Conservation (phyloP, 108 stramenopile genomes). For the Pseudonitzschia delicatissima region DNA sequence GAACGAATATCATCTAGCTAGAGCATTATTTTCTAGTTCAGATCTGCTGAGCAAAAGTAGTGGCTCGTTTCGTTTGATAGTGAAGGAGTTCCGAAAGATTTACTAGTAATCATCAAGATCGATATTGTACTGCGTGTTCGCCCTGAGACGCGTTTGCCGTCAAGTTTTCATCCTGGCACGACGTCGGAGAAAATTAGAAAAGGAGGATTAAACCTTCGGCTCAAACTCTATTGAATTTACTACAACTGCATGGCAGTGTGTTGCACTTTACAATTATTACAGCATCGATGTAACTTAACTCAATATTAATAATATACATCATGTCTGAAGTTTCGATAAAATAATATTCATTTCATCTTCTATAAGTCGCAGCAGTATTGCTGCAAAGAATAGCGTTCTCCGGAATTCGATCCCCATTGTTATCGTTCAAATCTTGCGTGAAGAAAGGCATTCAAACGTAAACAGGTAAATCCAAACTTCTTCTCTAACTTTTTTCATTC, state of each 20-base stretch:
- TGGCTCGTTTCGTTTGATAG: background rate
- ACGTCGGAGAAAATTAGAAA: background rate
- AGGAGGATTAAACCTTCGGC: background rate
- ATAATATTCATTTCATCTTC: constrained; percentile 4
- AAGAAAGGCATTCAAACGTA: too few relatives aligned
- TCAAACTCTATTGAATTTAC: background rate
- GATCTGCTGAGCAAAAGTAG: too few relatives aligned
- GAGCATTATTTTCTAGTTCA: too few relatives aligned
- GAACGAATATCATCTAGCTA: too few relatives aligned
- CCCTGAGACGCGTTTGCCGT: background rate
- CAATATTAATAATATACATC: constrained; percentile 9
- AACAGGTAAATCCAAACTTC: too few relatives aligned
- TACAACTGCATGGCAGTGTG: background rate
- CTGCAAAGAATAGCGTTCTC: background rate
- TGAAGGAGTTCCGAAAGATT: background rate
- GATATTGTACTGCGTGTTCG: too few relatives aligned
- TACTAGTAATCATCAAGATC: too few relatives aligned
- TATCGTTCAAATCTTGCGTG: too few relatives aligned
- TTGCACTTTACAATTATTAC: too few relatives aligned
- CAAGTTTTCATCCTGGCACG: background rate
- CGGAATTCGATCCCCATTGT: background rate
- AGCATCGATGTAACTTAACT: too few relatives aligned
- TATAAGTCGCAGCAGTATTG: background rate
- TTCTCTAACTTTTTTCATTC: too few relatives aligned
- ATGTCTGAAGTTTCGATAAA: background rate